phyloP scores from a whole-genome alignment of 2,329 filamentous ascomycete genomes.

The Setomelanomma holmii region DNA sequence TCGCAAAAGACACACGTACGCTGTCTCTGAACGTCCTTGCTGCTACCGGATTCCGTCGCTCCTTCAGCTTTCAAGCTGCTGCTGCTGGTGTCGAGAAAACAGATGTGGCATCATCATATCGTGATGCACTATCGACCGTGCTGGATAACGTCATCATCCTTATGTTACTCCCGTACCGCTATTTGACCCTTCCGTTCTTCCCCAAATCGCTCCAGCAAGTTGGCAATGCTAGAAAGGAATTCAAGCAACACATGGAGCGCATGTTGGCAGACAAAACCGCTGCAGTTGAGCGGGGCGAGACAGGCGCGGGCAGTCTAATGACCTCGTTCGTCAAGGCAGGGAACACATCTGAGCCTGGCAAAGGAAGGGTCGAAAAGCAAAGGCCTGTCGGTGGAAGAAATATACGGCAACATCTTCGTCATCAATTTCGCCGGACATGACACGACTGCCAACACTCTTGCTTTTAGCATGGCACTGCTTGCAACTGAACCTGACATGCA shows the following conservation, averaged over 20 bases:
- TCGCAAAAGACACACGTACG: constrained; percentile 35
- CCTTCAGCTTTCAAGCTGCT: constrained; percentile 12
- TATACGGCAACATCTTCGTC: constrained; percentile 55
- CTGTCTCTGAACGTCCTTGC: constrained; percentile 46
- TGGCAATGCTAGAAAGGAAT: constrained; percentile 12
- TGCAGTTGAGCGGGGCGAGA: constrained; percentile 3
- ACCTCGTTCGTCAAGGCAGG: constrained; percentile 14
- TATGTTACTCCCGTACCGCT: constrained; percentile 9
- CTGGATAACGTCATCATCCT: constrained; percentile 31
- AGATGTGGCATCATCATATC: constrained; percentile 2
- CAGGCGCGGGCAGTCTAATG: constrained; percentile 18
- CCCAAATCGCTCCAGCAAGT: constrained; percentile 23
- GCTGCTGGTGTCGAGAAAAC: background rate
- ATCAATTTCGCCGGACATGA: constrained; percentile 62
- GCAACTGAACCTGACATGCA: constrained; percentile 56
- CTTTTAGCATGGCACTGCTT: constrained; percentile 54
- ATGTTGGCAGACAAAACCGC: constrained; percentile 20
- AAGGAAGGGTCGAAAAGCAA: background rate
- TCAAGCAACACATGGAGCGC: constrained; percentile 15
- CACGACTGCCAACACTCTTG: constrained; percentile 57
- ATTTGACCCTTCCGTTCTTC: constrained; percentile 16
- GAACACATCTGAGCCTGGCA: background rate
- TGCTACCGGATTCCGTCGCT: constrained; percentile 36
- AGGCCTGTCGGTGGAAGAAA: constrained; percentile 17
- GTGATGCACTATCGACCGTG: constrained; percentile 21